These are phyloP conservation scores for Prillingera fragicola DNA, from an alignment of 1,284 basidiomycete species.

Conservation along the genomic window DNA sequence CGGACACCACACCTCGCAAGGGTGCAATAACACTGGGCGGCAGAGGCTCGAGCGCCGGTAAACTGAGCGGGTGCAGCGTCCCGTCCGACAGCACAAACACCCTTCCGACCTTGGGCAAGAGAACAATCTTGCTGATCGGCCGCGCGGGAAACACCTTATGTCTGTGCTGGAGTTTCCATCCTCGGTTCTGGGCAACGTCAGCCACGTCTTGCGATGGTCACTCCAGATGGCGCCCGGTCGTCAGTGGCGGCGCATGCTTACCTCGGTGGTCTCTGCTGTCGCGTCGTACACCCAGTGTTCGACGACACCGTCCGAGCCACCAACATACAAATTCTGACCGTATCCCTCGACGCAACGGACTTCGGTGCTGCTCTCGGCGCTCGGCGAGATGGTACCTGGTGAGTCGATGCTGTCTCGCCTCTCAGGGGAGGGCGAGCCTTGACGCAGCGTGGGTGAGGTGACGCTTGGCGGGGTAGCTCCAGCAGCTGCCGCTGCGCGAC, in stretches of 20 bases:
- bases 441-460: slow-evolving; percentile 1
- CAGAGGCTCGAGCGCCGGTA: slow-evolving; percentile 71
- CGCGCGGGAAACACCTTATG: slow-evolving; percentile 43
- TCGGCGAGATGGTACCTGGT: slow-evolving; percentile 2
- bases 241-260: slow-evolving; percentile 11
- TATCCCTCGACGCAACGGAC: slow-evolving; percentile 46
- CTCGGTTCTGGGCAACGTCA: slow-evolving; percentile 22
- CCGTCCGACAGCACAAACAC: slow-evolving; percentile 52
- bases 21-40: slow-evolving; percentile 60
- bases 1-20: slow-evolving; percentile 67
- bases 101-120: slow-evolving; percentile 63
- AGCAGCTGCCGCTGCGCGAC: slow-evolving; percentile 24
- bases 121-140: slow-evolving; percentile 67
- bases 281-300: slow-evolving; percentile 47
- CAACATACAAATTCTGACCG: slow-evolving; percentile 46
- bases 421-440: not conserved
- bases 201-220: not conserved
- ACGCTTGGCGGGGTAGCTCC: not conserved
- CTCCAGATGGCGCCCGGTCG: too few species aligned
- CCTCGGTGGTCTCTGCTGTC: slow-evolving; percentile 21
- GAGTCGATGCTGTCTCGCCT: slow-evolving; percentile 5
- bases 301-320: slow-evolving; percentile 45
- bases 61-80: slow-evolving; percentile 69
- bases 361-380: slow-evolving; percentile 8
- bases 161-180: slow-evolving; percentile 41